phyloP scores from a whole-genome alignment of 805 yeast genomes.

The Starmerella stellata region DNA sequence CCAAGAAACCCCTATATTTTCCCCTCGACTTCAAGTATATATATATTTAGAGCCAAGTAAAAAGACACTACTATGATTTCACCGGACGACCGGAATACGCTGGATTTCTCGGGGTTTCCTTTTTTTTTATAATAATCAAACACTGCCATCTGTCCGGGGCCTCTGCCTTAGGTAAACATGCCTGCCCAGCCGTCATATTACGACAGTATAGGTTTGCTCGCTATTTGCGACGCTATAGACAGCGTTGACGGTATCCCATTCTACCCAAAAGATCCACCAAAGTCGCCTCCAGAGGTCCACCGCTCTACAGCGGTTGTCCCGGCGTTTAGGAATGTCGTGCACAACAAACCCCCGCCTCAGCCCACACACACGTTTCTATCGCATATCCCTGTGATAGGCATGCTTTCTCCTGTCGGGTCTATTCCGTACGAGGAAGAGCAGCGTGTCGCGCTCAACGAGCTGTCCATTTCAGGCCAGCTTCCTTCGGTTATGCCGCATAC shows the following conservation, averaged over 20 bases:
- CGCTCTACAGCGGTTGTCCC: slow-evolving; percentile 1
- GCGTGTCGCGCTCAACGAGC: slow-evolving; percentile 15
- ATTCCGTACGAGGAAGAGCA: slow-evolving; percentile 16
- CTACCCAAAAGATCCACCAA: slow-evolving; percentile 12
- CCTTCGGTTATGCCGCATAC: slow-evolving; percentile 10
- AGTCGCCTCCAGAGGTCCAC: slow-evolving; percentile 4
- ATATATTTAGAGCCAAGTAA: no score
- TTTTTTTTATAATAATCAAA: no score
- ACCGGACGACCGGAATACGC: no score
- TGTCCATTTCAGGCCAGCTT: slow-evolving; percentile 13
- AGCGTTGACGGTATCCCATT: slow-evolving; percentile 23
- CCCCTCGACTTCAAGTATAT: no score
- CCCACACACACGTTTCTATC: slow-evolving; percentile 15
- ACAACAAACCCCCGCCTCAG: neutral
- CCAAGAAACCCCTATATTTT: no score
- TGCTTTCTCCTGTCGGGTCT: slow-evolving; percentile 12
- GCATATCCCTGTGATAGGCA: slow-evolving; percentile 17
- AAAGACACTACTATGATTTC: no score
- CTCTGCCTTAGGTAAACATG: no score
- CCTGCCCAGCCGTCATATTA: slow-evolving; percentile 19
- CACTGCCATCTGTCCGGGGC: no score
- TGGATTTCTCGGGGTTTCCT: no score
- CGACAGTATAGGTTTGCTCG: slow-evolving; percentile 26
- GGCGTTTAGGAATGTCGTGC: slow-evolving; percentile 3
- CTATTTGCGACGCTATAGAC: slow-evolving; percentile 27